phyloP scores from a whole-genome alignment of 495 filamentous ascomycete genomes.

The Penicillium parvum region DNA sequence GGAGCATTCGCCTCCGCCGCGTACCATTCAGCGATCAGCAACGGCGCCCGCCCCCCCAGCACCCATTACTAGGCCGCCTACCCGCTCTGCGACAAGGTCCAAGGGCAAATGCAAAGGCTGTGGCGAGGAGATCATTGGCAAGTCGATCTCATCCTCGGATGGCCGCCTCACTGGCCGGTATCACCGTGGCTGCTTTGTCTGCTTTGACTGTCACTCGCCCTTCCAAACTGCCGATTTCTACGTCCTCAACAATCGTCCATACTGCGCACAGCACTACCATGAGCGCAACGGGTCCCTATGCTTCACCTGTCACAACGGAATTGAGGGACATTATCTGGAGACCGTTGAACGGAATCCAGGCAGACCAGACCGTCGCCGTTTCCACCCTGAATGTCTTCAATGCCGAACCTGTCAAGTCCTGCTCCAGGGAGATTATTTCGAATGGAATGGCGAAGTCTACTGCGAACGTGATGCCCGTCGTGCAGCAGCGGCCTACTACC shows the following conservation, averaged over 20 bases:
- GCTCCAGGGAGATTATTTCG: slow-evolving; percentile 67
- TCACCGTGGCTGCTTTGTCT: slow-evolving; percentile 91
- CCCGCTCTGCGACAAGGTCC: slow-evolving; percentile 29
- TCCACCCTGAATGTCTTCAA: slow-evolving; percentile 81
- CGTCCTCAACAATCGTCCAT: slow-evolving; percentile 79
- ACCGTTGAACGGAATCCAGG: slow-evolving; percentile 47
- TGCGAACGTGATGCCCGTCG: slow-evolving; percentile 83
- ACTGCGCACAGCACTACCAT: slow-evolving; percentile 92
- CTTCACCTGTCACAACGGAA: slow-evolving; percentile 70
- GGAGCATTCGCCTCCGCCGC: slow-evolving; percentile 19
- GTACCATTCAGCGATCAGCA: slow-evolving; percentile 22
- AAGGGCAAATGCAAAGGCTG: slow-evolving; percentile 86
- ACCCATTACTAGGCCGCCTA: slow-evolving; percentile 21
- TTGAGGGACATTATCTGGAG: slow-evolving; percentile 94
- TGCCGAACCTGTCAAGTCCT: slow-evolving; percentile 56
- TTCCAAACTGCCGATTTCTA: slow-evolving; percentile 92
- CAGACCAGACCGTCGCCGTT: slow-evolving; percentile 62
- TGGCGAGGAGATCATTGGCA: slow-evolving; percentile 71
- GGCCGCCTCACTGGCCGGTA: slow-evolving; percentile 91
- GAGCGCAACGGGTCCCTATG: slow-evolving; percentile 84
- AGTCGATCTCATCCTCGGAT: slow-evolving; percentile 90
- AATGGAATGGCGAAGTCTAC: slow-evolving; percentile 61
- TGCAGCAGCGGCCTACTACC: slow-evolving; percentile 44
- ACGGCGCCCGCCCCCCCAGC: slow-evolving; percentile 23
- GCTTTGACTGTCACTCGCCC: slow-evolving; percentile 72